These are phyloP conservation scores for Cetradonia linearis DNA, from an alignment of 495 filamentous ascomycete species.

Conservation along the genomic window DNA sequence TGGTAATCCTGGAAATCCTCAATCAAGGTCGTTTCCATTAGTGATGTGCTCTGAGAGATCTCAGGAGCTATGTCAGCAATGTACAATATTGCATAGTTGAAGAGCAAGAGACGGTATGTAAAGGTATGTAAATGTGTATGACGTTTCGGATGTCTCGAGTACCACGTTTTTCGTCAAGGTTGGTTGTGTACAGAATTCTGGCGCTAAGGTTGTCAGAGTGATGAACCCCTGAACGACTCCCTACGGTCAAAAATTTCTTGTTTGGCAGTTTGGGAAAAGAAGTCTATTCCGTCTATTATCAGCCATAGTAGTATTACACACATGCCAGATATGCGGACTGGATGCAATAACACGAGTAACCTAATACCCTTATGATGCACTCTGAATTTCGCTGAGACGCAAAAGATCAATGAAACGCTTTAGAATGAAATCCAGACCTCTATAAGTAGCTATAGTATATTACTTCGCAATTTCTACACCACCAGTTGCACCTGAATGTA, in stretches of 20 bases:
- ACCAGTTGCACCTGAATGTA: conserved; percentile 55
- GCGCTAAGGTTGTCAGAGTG: not conserved
- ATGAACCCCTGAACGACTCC: not conserved
- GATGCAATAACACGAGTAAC: not conserved
- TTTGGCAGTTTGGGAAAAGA: not conserved
- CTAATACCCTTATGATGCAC: not conserved
- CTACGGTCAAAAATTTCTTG: not conserved
- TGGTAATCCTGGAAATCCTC: conserved; percentile 22
- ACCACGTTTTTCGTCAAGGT: not conserved
- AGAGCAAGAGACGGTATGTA: not conserved
- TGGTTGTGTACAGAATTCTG: not conserved
- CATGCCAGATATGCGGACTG: not conserved
- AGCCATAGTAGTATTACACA: conserved; percentile 9
- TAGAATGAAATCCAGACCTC: not conserved
- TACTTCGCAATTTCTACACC: conserved; percentile 67
- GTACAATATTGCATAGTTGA: not conserved
- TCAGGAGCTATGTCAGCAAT: not conserved
- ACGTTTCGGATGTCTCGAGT: not conserved
- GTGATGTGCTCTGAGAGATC: not conserved
- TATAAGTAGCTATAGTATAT: not conserved
- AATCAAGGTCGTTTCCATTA: conserved; percentile 17
- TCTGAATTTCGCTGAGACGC: not conserved
- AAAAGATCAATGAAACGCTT: conserved; percentile 6
- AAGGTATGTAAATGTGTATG: not conserved
- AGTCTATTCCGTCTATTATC: conserved; percentile 11